Base-by-base conservation (phyloP, 1,284 basidiomycete genomes). In the Abortiporus biennis region DNA sequence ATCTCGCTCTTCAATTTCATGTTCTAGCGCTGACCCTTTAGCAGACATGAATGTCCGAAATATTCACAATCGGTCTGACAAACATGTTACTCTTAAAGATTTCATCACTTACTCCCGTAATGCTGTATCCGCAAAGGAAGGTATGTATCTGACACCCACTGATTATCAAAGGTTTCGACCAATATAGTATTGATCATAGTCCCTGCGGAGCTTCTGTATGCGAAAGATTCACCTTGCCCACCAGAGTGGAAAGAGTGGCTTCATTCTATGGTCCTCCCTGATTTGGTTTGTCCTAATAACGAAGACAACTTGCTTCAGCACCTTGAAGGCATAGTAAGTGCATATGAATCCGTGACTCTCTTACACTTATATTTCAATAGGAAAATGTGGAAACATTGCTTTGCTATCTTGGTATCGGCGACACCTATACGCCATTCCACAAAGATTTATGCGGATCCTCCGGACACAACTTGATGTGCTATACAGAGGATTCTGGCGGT, bases 401-500 rank as follows among this genome's bases (percentile, higher is more conserved):
- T 82, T 86, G 83, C 54, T 89, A 89, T 53, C 61, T 86, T 6
- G 85, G 85, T 6, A 66, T 80, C 39, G 82, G 82, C 0, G 85
- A 84, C 47, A 88, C 85, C 0, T 64, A 78, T 54, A 89, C 85
- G 0, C 80, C 86, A 0, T 80, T 74, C 41, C 86, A 89, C 55
- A 89, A 89, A 58, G 85, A 89, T 57, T 68, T 82, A 0, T 89
- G 86, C 52, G 85, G 75, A 1, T 88, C 85, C 1, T 80, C 80
- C 2, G 86, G 85, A 6, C 85, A 89, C 37, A 89, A 89, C 53
- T 64, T 89, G 9, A 88, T 89, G 86, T 80, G 78, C 51, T 79
- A 81, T 53, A 75, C 85, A 0, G 82, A 85, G 53, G 63, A 77
- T 20, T 68, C 59, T 30, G 84, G 80, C 1, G 81, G 78, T 1